Evolutionary conservation across 208 protist species (phyloP), one percentile per base, ranked within the genome.

Genomic region (Leishmania martiniquensis): DNA sequence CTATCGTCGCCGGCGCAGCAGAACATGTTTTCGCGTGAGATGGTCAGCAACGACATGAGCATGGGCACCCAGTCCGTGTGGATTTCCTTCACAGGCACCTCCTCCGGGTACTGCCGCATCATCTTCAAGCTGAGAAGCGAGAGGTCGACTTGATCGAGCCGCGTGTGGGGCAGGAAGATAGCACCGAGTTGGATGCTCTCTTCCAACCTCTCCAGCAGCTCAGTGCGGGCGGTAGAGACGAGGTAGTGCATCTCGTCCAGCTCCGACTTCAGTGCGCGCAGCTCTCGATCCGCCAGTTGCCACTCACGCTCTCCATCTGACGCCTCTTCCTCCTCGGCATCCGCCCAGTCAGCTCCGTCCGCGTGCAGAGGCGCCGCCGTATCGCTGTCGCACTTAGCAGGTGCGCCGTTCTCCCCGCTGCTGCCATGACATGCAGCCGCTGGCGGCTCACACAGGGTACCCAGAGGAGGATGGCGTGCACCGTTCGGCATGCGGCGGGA

Each of bases 71-170:
- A 93, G 73, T 93, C 89, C 29, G 82, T 67, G 65, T 85, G 80
- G 32, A 93, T 77, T 78, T 93, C 89, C 82, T 93, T 93, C 70
- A 91, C 78, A 6, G 87, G 86, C 22, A 90, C 84, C 72, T 91
- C 87, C 39, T 91, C 79, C 2, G 89, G 87, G 76, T 83, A 87
- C 76, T 91, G 87, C 32, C 87, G 89, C 47, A 93, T 78, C 86
- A 87, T 91, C 77, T 91, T 93, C 78, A 93, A 70, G 13, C 84
- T 86, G 34, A 93, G 71, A 66, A 89, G 73, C 60, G 73, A 72
- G 55, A 88, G 77, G 17, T 47, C 55, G 4, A 90, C 73, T 65
- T 91, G 85, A 47, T 93, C 89, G 47, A 83, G 59, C 5, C 82
- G 87, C 25, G 89, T 93, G 85, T 93, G 89, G 0, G 89, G 89